These are phyloP conservation scores for Entomortierella lignicola DNA, from an alignment of 192 early-diverging fungal genomes.

Conservation along the genomic window DNA sequence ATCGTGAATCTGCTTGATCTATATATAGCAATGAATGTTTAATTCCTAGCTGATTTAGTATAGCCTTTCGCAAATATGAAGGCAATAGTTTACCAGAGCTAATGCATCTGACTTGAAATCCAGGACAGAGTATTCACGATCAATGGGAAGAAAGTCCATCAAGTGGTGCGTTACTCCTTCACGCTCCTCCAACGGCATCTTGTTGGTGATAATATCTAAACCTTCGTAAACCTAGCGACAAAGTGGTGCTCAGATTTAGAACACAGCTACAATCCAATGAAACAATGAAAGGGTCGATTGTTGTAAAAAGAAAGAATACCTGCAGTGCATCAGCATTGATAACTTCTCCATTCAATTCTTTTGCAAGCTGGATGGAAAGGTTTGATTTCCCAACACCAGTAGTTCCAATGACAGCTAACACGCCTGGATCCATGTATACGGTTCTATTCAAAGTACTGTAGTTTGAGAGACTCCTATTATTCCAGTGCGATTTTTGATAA, in stretches of 20 bases:
- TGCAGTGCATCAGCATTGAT: slow-evolving; percentile 98
- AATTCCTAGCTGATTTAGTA: too few species aligned
- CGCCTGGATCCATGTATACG: slow-evolving; percentile 50
- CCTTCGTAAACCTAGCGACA: slow-evolving; percentile 83
- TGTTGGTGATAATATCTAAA: slow-evolving; percentile 95
- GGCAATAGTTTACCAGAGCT: slow-evolving; percentile 59
- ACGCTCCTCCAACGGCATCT: slow-evolving; percentile 80
- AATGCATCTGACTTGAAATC: slow-evolving; percentile 87
- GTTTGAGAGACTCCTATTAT: not conserved
- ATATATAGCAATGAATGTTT: not conserved
- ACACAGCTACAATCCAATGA: too few species aligned
- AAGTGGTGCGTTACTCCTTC: slow-evolving; percentile 84
- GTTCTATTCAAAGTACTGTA: not conserved
- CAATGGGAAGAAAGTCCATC: slow-evolving; percentile 78
- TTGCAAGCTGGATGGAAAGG: slow-evolving; percentile 87
- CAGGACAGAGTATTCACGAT: slow-evolving; percentile 86
- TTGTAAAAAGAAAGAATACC: slow-evolving; percentile 51
- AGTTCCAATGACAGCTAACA: slow-evolving; percentile 82
- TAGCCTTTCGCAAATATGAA: slow-evolving; percentile 7
- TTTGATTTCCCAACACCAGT: slow-evolving; percentile 99
- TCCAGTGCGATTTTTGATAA: not conserved
- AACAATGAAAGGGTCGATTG: not conserved
- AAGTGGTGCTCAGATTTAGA: not conserved
- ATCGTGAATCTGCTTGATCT: slow-evolving; percentile 84
- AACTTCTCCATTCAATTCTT: slow-evolving; percentile 84